These are phyloP conservation scores for Rostrohypoxylon terebratum DNA, from an alignment of 495 filamentous ascomycete species.

Conservation along the genomic window DNA sequence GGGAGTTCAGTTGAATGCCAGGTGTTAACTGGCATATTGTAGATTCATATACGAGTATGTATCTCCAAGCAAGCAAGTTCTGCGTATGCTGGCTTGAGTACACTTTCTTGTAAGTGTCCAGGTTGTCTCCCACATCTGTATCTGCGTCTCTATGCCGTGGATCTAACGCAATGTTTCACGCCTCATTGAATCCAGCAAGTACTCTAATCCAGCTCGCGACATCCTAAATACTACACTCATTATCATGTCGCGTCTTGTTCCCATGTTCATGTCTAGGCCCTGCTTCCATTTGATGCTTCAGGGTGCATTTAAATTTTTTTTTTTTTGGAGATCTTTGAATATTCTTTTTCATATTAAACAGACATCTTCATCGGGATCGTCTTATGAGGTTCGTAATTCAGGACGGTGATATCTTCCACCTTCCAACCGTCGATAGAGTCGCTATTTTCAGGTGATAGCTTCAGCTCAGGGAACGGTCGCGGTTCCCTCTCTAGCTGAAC, in stretches of 20 bases:
- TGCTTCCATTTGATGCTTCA: not conserved
- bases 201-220: not conserved
- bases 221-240: constrained; percentile 25
- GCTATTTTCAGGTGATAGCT: constrained; percentile 72
- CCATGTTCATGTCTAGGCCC: not conserved
- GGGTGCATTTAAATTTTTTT: not conserved
- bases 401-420: constrained; percentile 86
- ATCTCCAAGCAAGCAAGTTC: too few relatives aligned
- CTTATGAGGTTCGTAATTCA: constrained; percentile 91
- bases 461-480: constrained; percentile 80
- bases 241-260: constrained; percentile 24
- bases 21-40: too few relatives aligned
- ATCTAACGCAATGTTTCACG: not conserved
- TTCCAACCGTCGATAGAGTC: constrained; percentile 86
- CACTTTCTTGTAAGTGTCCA: too few relatives aligned
- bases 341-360: constrained; percentile 62
- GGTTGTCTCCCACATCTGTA: too few relatives aligned
- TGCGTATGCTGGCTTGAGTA: too few relatives aligned
- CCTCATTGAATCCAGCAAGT: not conserved
- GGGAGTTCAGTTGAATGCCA: too few relatives aligned
- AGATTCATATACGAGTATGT: too few relatives aligned
- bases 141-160: not conserved
- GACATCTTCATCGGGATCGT: constrained; percentile 98
- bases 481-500: constrained; percentile 84
- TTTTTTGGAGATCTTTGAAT: not conserved